Evolutionary conservation across 495 filamentous ascomycete genomes (phyloP).

Genomic region (Lasiosphaeriaceae sp.): DNA sequence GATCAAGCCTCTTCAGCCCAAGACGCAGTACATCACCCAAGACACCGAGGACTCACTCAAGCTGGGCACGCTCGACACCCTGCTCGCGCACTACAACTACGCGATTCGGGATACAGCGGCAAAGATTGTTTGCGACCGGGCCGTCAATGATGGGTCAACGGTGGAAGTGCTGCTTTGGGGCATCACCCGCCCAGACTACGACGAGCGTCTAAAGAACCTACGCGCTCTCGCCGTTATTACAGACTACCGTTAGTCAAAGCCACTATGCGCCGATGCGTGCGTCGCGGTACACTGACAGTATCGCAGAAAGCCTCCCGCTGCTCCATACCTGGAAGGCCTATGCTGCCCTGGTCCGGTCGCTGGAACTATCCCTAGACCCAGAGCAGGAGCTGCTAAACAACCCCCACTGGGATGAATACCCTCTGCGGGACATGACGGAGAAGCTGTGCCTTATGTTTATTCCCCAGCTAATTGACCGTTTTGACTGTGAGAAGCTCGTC

Average conservation of each 20-base stretch:
- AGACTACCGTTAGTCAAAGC: constrained; percentile 22
- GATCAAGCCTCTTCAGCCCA: constrained; percentile 44
- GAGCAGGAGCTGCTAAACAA: constrained; percentile 45
- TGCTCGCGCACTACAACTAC: constrained; percentile 50
- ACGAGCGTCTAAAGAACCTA: constrained; percentile 46
- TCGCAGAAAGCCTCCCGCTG: constrained; percentile 23
- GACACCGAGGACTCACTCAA: constrained; percentile 55
- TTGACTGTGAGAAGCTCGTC: constrained; percentile 38
- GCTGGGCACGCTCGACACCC: constrained; percentile 44
- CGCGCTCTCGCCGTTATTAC: constrained; percentile 40
- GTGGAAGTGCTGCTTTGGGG: constrained; percentile 45
- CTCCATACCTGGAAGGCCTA: constrained; percentile 44
- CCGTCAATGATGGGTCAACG: constrained; percentile 40
- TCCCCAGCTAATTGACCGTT: constrained; percentile 39
- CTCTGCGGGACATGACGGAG: constrained; percentile 49
- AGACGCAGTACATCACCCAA: constrained; percentile 57
- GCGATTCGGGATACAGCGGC: constrained; percentile 49
- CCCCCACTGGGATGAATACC: constrained; percentile 48
- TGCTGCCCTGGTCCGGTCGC: constrained; percentile 47
- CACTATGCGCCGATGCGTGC: not conserved
- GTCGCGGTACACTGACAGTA: not conserved
- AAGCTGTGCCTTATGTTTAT: constrained; percentile 47
- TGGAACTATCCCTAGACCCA: constrained; percentile 49
- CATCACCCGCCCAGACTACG: constrained; percentile 48
- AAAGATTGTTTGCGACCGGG: constrained; percentile 51